Conservation (phyloP, 2,329 filamentous ascomycete genomes). For the Dothideomycetidae sp. region DNA sequence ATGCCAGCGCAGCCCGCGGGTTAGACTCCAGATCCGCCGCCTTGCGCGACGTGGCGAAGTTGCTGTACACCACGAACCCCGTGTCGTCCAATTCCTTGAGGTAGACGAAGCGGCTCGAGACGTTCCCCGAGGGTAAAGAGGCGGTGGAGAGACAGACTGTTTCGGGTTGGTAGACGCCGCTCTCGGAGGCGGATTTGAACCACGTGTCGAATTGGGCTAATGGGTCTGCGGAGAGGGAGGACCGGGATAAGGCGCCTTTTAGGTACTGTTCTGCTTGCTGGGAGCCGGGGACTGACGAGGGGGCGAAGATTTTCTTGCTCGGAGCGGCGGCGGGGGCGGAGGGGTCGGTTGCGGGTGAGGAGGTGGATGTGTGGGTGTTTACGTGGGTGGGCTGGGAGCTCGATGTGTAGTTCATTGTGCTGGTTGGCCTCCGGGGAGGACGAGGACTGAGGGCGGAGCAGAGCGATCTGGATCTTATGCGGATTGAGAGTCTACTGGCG, state of each 20-base stretch:
- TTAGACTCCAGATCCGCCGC: constrained; percentile 57
- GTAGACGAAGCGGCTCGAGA: constrained; percentile 79
- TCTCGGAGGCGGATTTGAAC: constrained; percentile 60
- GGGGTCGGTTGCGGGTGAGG: constrained; percentile 5
- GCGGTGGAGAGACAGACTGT: constrained; percentile 81
- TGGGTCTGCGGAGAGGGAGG: constrained; percentile 50
- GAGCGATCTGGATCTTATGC: too few species aligned
- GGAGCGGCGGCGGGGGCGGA: constrained; percentile 6
- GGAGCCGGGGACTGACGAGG: constrained; percentile 42
- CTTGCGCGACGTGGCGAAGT: constrained; percentile 66
- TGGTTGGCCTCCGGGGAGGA: too few species aligned
- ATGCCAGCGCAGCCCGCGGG: constrained; percentile 66
- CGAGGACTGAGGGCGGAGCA: too few species aligned
- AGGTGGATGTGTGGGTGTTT: constrained; percentile 1
- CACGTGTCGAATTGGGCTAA: constrained; percentile 77
- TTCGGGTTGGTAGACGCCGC: constrained; percentile 61
- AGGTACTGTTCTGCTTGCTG: constrained; percentile 66
- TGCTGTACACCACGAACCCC: constrained; percentile 87
- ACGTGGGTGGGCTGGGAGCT: too few species aligned
- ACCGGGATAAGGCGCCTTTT: constrained; percentile 45
- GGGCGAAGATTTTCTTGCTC: constrained; percentile 42
- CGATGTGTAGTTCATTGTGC: too few species aligned
- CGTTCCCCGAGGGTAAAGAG: constrained; percentile 64
- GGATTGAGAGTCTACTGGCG: too few species aligned
- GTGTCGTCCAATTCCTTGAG: constrained; percentile 77